These are phyloP conservation scores for Plasmodium malariae DNA, from an alignment of 169 alveolate species.

Conservation along the genomic window DNA sequence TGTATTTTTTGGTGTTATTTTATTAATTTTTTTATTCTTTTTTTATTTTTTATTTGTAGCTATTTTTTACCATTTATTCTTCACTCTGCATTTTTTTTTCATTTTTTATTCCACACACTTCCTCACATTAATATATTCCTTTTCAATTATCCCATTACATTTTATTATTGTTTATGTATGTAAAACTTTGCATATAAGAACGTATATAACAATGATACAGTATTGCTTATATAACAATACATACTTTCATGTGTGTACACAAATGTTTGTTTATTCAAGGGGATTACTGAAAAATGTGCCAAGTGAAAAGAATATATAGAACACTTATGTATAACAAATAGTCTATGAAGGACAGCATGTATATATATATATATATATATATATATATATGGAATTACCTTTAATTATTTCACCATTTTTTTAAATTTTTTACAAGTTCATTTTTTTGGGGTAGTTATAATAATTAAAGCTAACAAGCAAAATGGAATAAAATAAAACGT, in stretches of 20 bases:
- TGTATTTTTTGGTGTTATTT: slow-evolving; percentile 11
- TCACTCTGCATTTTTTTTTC: not conserved
- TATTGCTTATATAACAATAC: not conserved
- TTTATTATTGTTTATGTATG: slow-evolving; percentile 58
- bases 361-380: slow-evolving; percentile 6
- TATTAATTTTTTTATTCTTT: slow-evolving; percentile 1
- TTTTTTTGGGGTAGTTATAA: not conserved
- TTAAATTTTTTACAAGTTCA: not conserved
- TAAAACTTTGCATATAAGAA: slow-evolving; percentile 37
- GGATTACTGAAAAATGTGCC: no score
- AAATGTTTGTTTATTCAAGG: no score
- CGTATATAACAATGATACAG: not conserved
- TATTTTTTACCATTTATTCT: not conserved
- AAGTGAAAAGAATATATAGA: not conserved
- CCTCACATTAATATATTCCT: slow-evolving; percentile 3
- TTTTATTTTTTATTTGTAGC: not conserved
- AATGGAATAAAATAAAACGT: no score
- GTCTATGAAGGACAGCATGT: not conserved
- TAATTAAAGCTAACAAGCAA: not conserved
- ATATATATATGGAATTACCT: not conserved
- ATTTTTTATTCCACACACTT: slow-evolving; percentile 5
- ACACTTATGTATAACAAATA: not conserved
- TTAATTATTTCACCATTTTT: not conserved
- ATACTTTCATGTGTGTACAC: not conserved
- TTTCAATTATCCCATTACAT: not conserved